Percentiles rank a stretch among this genome's conserved stretches.
Conservation (phyloP, 495 filamentous ascomycete genomes). For the Extremus antarcticus region DNA sequence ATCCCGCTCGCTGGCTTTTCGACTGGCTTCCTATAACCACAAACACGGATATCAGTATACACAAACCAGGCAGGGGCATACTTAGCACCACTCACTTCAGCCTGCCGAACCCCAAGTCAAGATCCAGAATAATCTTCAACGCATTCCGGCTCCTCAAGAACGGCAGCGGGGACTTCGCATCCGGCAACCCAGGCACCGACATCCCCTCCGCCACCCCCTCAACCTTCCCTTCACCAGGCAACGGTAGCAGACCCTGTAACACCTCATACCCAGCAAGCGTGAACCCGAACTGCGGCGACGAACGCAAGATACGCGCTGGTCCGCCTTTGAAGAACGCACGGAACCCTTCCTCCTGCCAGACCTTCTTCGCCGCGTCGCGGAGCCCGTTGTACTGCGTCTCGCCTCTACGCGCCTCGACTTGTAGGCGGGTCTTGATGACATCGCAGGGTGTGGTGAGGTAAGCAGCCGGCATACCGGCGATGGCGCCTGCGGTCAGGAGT, state of each 20-base stretch:
- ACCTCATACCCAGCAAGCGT: conserved; percentile 92
- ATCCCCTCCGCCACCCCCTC: conserved; percentile 26
- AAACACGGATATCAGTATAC: background rate
- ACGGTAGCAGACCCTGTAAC: conserved; percentile 69
- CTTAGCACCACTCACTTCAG: conserved; percentile 27
- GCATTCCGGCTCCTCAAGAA: conserved; percentile 84
- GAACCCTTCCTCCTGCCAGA: conserved; percentile 85
- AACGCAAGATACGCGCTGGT: conserved; percentile 84
- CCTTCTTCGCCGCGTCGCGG: conserved; percentile 73
- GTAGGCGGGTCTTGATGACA: conserved; percentile 96
- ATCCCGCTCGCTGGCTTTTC: background rate
- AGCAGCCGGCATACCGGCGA: conserved; percentile 96
- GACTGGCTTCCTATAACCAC: background rate
- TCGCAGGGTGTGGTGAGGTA: conserved; percentile 97
- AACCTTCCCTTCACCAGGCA: conserved; percentile 46
- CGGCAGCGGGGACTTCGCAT: conserved; percentile 58
- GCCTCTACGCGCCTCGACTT: conserved; percentile 93
- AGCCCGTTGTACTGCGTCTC: conserved; percentile 76
- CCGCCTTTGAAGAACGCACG: conserved; percentile 97
- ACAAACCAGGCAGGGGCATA: background rate
- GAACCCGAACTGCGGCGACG: conserved; percentile 95
- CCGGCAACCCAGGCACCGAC: conserved; percentile 44
- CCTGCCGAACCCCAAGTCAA: conserved; percentile 82
- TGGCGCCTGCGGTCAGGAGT: conserved; percentile 87
- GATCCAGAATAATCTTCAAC: conserved; percentile 90